Percentiles rank a stretch among this genome's conserved stretches.
Conservation (phyloP, 768 basidiomycete species). For the Phylloporus arenicola region DNA sequence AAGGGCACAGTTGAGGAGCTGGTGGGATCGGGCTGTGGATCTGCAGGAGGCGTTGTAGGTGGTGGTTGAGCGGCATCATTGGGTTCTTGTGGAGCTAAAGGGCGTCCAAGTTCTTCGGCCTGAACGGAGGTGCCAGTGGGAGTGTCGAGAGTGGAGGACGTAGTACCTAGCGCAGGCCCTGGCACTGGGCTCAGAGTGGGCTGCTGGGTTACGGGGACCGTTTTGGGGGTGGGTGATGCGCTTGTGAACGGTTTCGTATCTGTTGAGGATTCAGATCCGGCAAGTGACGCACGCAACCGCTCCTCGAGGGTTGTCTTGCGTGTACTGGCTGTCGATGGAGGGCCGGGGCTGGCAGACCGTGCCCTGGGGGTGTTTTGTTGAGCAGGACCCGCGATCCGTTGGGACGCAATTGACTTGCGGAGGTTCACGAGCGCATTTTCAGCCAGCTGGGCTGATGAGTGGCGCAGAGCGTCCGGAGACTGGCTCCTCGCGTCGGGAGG, state of each 20-base stretch:
- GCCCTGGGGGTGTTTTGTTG: conserved; percentile 15
- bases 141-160: neutral
- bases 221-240: conserved; percentile 34
- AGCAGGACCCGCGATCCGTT: conserved; percentile 44
- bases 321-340: conserved; percentile 19
- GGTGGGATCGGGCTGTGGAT: neutral
- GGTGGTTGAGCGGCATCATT: neutral
- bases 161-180: conserved; percentile 13
- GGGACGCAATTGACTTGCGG: conserved; percentile 55
- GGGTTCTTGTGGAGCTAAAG: neutral
- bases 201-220: conserved; percentile 23
- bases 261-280: conserved; percentile 50
- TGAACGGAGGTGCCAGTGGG: neutral
- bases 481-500: conserved; percentile 32
- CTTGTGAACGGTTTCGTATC: conserved; percentile 36
- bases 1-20: neutral
- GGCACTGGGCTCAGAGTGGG: conserved; percentile 42
- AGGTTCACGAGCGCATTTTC: conserved; percentile 57
- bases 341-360: conserved; percentile 23
- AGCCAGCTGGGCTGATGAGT: conserved; percentile 51
- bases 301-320: conserved; percentile 69
- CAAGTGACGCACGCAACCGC: conserved; percentile 61
- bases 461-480: conserved; percentile 30
- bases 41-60: neutral
- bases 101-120: neutral